Evolutionary conservation across 495 filamentous ascomycete species (phyloP).

Genomic region (Penicillium desertorum): DNA sequence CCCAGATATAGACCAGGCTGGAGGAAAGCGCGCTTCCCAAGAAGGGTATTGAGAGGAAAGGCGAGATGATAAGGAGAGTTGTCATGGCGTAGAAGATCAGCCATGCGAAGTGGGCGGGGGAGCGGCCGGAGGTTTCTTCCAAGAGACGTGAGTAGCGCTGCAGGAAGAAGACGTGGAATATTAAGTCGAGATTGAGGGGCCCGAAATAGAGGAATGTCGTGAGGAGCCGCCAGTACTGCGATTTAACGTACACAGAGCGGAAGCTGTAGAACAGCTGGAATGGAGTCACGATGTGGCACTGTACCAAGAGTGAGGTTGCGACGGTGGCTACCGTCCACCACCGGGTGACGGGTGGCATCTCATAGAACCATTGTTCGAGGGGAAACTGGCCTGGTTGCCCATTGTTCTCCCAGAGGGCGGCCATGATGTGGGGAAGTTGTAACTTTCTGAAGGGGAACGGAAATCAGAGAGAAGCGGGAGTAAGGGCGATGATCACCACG

Average conservation of each 20-base stretch:
- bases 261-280: constrained; percentile 98
- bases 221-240: constrained; percentile 94
- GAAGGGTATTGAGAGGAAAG: constrained; percentile 82
- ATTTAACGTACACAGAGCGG: constrained; percentile 83
- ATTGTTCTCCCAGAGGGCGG: constrained; percentile 48
- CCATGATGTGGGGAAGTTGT: constrained; percentile 29
- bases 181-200: constrained; percentile 85
- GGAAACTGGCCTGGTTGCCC: constrained; percentile 69
- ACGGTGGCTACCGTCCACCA: constrained; percentile 96
- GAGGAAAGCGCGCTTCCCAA: constrained; percentile 87
- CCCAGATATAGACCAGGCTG: constrained; percentile 97
- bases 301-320: constrained; percentile 82
- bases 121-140: constrained; percentile 87
- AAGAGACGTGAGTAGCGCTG: constrained; percentile 94
- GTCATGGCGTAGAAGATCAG: constrained; percentile 79
- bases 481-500: constrained; percentile 4
- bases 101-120: constrained; percentile 93
- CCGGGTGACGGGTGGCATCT: constrained; percentile 92
- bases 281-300: constrained; percentile 85
- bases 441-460: neutral
- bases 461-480: constrained; percentile 2
- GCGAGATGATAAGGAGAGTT: constrained; percentile 75
- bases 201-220: constrained; percentile 98
- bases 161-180: constrained; percentile 99
- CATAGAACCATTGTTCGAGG: constrained; percentile 94